Percentiles rank a stretch among this genome's conserved stretches.
phyloP scores from a whole-genome alignment of 176 grass and related monocot genomes.

The Lolium rigidum region DNA sequence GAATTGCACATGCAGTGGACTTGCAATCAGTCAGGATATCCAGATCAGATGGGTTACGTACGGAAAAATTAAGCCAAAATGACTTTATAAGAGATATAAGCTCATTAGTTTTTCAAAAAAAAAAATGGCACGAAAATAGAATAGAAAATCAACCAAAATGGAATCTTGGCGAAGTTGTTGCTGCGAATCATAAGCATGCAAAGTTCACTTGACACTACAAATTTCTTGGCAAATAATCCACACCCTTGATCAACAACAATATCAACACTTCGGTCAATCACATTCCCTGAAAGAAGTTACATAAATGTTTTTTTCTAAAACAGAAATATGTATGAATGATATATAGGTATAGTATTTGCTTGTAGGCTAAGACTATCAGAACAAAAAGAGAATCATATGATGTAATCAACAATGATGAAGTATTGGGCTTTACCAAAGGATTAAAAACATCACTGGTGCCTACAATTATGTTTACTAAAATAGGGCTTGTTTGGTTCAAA shows the following conservation, averaged over 20 bases:
- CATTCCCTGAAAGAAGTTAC: background rate
- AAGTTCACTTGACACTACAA: background rate
- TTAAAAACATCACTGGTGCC: background rate
- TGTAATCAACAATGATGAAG: background rate
- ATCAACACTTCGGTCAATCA: slow-evolving; percentile 8
- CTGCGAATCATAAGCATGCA: background rate
- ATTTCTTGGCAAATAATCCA: background rate
- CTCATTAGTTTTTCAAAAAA: background rate
- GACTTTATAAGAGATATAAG: background rate
- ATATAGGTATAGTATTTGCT: background rate
- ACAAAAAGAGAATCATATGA: background rate
- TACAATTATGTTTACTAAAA: background rate
- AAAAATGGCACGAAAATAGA: background rate
- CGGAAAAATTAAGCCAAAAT: background rate
- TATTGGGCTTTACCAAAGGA: background rate
- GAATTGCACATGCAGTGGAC: background rate
- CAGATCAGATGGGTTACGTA: background rate
- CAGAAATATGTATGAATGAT: background rate
- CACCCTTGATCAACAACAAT: background rate
- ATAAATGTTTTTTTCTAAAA: background rate
- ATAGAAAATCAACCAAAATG: background rate
- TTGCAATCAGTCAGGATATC: background rate
- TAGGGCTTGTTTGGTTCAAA: too few relatives aligned
- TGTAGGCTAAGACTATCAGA: background rate
- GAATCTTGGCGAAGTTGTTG: background rate